Conservation (phyloP, 2,329 filamentous ascomycete genomes). For the Fusarium nematophilum region DNA sequence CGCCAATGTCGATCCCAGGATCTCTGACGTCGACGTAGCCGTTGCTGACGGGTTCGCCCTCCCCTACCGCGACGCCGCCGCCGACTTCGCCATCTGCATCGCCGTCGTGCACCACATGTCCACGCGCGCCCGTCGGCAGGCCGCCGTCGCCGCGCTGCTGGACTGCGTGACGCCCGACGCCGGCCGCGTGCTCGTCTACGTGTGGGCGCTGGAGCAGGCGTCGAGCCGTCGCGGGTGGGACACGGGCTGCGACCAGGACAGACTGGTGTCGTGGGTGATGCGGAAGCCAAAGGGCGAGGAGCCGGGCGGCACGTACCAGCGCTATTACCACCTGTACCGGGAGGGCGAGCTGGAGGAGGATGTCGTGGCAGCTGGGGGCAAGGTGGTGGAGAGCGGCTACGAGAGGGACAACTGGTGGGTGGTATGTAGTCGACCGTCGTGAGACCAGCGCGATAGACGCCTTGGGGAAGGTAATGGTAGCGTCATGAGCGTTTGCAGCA, state of each 20-base stretch:
- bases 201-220: constrained; percentile 96
- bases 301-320: constrained; percentile 74
- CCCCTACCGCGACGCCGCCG: constrained; percentile 72
- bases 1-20: constrained; percentile 21
- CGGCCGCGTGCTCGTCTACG: constrained; percentile 84
- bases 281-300: constrained; percentile 46
- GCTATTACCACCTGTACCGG: constrained; percentile 94
- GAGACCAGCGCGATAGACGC: constrained; percentile 11
- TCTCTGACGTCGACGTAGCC: constrained; percentile 70
- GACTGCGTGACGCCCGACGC: constrained; percentile 69
- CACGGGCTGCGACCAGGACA: constrained; percentile 84
- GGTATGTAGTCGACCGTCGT: constrained; percentile 59
- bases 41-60: constrained; percentile 87
- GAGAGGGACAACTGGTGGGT: constrained; percentile 99
- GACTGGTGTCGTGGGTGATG: constrained; percentile 96
- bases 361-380: constrained; percentile 78
- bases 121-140: constrained; percentile 76
- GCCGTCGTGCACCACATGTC: constrained; percentile 95
- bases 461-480: background rate
- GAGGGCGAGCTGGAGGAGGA: constrained; percentile 89
- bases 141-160: constrained; percentile 78
- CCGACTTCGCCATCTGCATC: constrained; percentile 92
- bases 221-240: constrained; percentile 90
- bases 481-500: constrained; percentile 23
- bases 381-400: constrained; percentile 83